phyloP scores from a whole-genome alignment of 2,329 filamentous ascomycete species.

The Arachnopeziza araneosa region DNA sequence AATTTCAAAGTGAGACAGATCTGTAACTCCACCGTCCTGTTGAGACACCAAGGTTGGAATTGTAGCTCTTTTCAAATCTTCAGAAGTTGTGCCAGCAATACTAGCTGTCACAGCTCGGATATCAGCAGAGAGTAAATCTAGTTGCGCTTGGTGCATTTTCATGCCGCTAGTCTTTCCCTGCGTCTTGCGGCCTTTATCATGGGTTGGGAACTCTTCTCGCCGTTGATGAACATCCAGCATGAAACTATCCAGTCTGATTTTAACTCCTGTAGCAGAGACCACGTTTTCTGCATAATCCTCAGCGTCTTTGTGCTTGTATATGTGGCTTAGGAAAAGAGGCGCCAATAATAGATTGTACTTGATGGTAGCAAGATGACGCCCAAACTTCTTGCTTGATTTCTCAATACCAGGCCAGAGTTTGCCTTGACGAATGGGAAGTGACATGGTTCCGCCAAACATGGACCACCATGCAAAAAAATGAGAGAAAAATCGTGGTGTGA shows the following conservation, averaged over 20 bases:
- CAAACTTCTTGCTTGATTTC: constrained; percentile 98
- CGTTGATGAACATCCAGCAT: constrained; percentile 95
- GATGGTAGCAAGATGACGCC: constrained; percentile 92
- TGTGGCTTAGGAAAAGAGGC: constrained; percentile 89
- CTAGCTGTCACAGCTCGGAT: constrained; percentile 89
- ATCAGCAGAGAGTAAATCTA: constrained; percentile 88
- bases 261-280: constrained; percentile 91
- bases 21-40: constrained; percentile 52
- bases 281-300: constrained; percentile 75
- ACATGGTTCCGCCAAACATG: constrained; percentile 91
- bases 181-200: constrained; percentile 69
- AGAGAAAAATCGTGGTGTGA: constrained; percentile 93
- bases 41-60: constrained; percentile 46
- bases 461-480: constrained; percentile 99
- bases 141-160: constrained; percentile 89
- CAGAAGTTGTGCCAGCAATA: constrained; percentile 72
- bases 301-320: constrained; percentile 96
- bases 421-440: constrained; percentile 88
- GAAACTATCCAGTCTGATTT: constrained; percentile 92
- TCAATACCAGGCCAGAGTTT: constrained; percentile 85
- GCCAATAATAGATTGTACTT: constrained; percentile 94
- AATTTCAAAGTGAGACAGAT: constrained; percentile 87
- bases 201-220: constrained; percentile 82
- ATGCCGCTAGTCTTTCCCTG: constrained; percentile 83
- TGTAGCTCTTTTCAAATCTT: constrained; percentile 61